Evolutionary conservation across 768 basidiomycete species (phyloP).

Genomic region (Termitomyces sp.): DNA sequence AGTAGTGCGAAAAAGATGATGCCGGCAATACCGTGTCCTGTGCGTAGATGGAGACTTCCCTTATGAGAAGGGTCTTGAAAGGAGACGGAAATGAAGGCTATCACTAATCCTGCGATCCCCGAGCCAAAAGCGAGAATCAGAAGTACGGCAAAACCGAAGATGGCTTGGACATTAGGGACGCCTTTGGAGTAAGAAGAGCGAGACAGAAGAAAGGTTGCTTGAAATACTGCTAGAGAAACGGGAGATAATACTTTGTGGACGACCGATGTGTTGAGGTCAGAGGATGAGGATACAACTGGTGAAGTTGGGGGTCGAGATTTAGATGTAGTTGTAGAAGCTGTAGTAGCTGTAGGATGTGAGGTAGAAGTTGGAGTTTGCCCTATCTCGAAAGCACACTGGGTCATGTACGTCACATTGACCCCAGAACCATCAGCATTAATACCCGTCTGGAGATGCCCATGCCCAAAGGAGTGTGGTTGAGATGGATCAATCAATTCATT

Average conservation of each 20-base stretch:
- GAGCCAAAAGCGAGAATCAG: slow-evolving; percentile 43
- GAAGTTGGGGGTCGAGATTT: slow-evolving; percentile 16
- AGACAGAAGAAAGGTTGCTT: slow-evolving; percentile 29
- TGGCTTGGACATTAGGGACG: background rate
- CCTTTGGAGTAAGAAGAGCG: slow-evolving; percentile 19
- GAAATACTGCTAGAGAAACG: slow-evolving; percentile 35
- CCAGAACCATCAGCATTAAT: slow-evolving; percentile 61
- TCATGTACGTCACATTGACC: slow-evolving; percentile 54
- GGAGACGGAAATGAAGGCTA: slow-evolving; percentile 56
- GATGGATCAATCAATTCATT: slow-evolving; percentile 53
- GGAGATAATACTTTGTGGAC: slow-evolving; percentile 41
- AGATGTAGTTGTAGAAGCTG: background rate
- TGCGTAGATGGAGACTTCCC: slow-evolving; percentile 36
- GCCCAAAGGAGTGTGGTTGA: slow-evolving; percentile 41
- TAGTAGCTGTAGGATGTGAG: slow-evolving; percentile 5
- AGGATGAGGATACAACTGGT: slow-evolving; percentile 1
- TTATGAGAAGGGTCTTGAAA: slow-evolving; percentile 18
- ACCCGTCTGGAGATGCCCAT: slow-evolving; percentile 58
- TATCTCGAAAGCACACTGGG: slow-evolving; percentile 46
- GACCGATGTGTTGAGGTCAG: slow-evolving; percentile 29
- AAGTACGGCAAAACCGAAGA: slow-evolving; percentile 24
- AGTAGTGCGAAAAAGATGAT: slow-evolving; percentile 58
- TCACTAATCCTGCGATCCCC: slow-evolving; percentile 57
- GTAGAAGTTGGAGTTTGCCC: slow-evolving; percentile 16
- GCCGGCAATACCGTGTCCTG: slow-evolving; percentile 60